A percentile compares a stretch with the other conserved stretches of the same genome.
Evolutionary conservation across 202 grass and related monocot species (phyloP).

Genomic region (Digitaria exilis): DNA sequence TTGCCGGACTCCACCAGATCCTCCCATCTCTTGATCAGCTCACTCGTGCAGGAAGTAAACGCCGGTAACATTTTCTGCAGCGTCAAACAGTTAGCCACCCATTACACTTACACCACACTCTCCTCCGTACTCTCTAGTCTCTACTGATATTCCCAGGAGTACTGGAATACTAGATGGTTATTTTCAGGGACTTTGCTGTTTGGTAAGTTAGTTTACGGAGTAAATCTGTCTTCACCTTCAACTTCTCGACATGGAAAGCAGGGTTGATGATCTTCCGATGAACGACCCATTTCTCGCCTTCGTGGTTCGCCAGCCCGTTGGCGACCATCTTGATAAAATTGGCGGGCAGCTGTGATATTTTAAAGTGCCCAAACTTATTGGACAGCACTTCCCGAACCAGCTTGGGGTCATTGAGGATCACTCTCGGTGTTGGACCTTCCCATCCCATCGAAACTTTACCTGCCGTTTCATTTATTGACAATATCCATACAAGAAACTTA

Average conservation of each 20-base stretch:
- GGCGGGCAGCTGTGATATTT: neutral
- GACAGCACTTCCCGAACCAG: conserved; percentile 41
- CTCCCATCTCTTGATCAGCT: conserved; percentile 51
- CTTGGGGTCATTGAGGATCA: conserved; percentile 48
- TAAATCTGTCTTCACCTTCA: conserved; percentile 46
- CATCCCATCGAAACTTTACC: conserved; percentile 54
- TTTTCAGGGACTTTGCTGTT: neutral
- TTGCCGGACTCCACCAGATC: neutral
- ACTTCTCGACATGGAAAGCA: conserved; percentile 55
- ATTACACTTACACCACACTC: neutral
- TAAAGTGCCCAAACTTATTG: conserved; percentile 40
- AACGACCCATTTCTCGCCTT: conserved; percentile 57
- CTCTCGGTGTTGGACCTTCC: conserved; percentile 28
- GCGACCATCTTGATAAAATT: conserved; percentile 11
- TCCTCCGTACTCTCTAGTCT: too few species aligned
- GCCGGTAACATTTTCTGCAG: conserved; percentile 66
- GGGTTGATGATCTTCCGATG: conserved; percentile 58
- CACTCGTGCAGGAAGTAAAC: conserved; percentile 40
- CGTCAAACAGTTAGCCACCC: neutral
- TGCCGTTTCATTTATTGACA: conserved; percentile 16
- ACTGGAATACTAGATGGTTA: neutral
- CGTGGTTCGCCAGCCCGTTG: conserved; percentile 1
- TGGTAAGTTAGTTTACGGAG: neutral
- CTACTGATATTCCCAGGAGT: neutral
- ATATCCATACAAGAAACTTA: neutral